Percentiles rank a stretch among this genome's conserved stretches.
These are phyloP conservation scores for Metschnikowia amazonensis DNA, from an alignment of 805 yeast genomes.

Conservation along the genomic window DNA sequence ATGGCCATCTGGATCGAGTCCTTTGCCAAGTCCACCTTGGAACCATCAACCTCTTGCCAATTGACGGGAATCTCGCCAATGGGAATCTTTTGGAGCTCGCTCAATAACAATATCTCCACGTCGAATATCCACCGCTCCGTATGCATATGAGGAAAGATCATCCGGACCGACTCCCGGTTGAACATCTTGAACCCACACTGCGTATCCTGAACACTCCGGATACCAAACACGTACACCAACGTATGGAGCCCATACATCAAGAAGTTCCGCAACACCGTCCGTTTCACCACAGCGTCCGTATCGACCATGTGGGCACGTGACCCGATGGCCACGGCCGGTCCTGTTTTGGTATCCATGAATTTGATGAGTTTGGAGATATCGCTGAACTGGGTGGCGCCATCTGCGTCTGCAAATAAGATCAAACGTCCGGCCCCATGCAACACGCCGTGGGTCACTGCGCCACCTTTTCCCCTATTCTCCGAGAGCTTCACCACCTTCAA, in stretches of 20 bases:
- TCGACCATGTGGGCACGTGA: constrained; percentile 96
- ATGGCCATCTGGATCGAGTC: constrained; percentile 92
- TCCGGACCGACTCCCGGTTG: constrained; percentile 59
- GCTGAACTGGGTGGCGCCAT: constrained; percentile 84
- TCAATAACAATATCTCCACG: constrained; percentile 84
- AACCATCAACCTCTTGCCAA: constrained; percentile 97
- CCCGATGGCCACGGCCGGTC: constrained; percentile 75
- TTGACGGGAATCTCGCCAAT: constrained; percentile 79
- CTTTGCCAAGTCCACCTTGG: constrained; percentile 86
- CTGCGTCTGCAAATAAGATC: constrained; percentile 92
- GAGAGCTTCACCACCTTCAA: constrained; percentile 68
- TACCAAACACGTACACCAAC: constrained; percentile 83
- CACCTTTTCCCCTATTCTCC: constrained; percentile 83
- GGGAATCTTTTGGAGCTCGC: constrained; percentile 62
- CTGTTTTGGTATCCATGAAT: constrained; percentile 29
- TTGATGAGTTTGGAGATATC: constrained; percentile 56
- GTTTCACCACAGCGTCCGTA: constrained; percentile 93
- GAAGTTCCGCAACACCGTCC: constrained; percentile 82
- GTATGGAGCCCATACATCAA: constrained; percentile 91
- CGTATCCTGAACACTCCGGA: constrained; percentile 81
- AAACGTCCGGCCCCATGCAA: constrained; percentile 67
- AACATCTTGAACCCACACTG: constrained; percentile 97
- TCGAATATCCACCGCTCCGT: constrained; percentile 99
- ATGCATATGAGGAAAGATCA: constrained; percentile 85
- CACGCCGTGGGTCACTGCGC: constrained; percentile 94